These are phyloP conservation scores for Clonostachys rosea DNA, from an alignment of 2,329 filamentous ascomycete species.

Conservation along the genomic window DNA sequence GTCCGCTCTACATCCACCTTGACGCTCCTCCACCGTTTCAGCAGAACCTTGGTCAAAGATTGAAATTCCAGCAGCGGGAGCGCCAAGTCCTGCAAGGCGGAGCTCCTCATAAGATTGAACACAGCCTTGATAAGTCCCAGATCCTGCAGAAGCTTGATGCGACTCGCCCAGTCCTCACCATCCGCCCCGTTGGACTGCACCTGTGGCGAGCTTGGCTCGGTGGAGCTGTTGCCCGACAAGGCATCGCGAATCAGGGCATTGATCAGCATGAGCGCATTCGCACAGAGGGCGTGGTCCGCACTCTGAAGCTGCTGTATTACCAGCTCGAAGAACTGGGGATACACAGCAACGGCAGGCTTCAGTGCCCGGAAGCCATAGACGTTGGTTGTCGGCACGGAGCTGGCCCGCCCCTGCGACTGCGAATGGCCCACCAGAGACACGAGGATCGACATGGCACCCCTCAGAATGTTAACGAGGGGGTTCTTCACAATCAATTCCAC, in stretches of 20 bases:
- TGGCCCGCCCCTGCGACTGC: slow-evolving; percentile 36
- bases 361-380: slow-evolving; percentile 85
- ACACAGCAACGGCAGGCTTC: slow-evolving; percentile 84
- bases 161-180: slow-evolving; percentile 83
- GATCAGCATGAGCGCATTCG: slow-evolving; percentile 90
- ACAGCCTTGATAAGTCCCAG: slow-evolving; percentile 89
- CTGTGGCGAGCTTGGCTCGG: slow-evolving; percentile 48
- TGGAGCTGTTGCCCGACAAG: slow-evolving; percentile 66
- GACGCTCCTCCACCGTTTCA: slow-evolving; percentile 85
- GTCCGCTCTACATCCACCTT: slow-evolving; percentile 78
- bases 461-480: slow-evolving; percentile 93
- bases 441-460: slow-evolving; percentile 94
- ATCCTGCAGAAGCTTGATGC: slow-evolving; percentile 91
- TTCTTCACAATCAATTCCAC: slow-evolving; percentile 93
- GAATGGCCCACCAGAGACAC: slow-evolving; percentile 90
- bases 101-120: slow-evolving; percentile 91
- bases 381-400: slow-evolving; percentile 31
- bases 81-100: slow-evolving; percentile 83
- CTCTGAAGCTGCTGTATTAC: slow-evolving; percentile 89
- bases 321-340: slow-evolving; percentile 92
- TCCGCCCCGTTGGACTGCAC: slow-evolving; percentile 18
- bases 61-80: slow-evolving; percentile 93
- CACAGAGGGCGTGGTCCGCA: slow-evolving; percentile 91
- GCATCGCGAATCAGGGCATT: slow-evolving; percentile 94
- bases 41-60: slow-evolving; percentile 78